Evolutionary conservation across 2,329 filamentous ascomycete genomes (phyloP).

Genomic region (Emergomyces africanus): DNA sequence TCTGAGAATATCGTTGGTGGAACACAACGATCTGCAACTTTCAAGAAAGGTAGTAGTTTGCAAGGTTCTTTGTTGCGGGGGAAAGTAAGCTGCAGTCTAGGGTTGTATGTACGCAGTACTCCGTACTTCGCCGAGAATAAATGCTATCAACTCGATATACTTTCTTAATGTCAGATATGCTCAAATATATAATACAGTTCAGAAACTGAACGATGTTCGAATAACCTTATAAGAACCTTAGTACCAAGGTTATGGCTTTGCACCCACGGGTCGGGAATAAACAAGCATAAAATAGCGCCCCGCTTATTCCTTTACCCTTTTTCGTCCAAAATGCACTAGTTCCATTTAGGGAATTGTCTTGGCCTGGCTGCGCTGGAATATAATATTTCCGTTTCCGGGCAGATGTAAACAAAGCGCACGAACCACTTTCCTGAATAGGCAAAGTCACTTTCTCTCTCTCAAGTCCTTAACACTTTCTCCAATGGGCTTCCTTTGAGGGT

Average conservation of each 20-base stretch:
- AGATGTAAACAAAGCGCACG: slow-evolving; percentile 10
- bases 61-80: background rate
- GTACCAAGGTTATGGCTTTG: background rate
- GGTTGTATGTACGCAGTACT: background rate
- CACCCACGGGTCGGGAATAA: background rate
- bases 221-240: background rate
- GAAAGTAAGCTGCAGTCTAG: background rate
- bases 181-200: background rate
- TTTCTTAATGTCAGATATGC: background rate
- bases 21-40: background rate
- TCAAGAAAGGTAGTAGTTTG: background rate
- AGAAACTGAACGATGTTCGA: background rate
- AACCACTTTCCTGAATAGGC: slow-evolving; percentile 3
- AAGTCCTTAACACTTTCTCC: too few species aligned
- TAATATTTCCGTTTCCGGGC: background rate
- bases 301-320: background rate
- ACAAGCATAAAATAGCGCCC: background rate
- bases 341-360: background rate
- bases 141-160: background rate
- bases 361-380: background rate
- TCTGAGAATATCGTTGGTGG: background rate
- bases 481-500: too few species aligned
- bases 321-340: background rate
- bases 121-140: too few species aligned
- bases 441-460: background rate